These are phyloP conservation scores for Ustilago lituana DNA, from an alignment of 1,284 basidiomycete genomes.

Conservation along the genomic window DNA sequence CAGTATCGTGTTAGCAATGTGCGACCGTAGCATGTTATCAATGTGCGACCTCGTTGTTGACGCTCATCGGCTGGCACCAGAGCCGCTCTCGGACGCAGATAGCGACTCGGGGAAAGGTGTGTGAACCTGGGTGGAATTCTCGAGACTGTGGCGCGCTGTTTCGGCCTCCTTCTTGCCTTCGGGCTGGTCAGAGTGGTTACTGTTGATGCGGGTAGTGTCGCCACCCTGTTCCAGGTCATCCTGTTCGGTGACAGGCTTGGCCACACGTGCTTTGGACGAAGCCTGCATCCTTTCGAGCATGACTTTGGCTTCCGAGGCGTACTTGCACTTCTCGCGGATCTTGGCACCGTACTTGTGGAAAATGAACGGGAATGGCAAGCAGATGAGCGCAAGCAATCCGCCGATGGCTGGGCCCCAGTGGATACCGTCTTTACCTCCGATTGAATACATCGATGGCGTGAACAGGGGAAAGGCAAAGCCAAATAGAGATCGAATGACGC, in stretches of 20 bases:
- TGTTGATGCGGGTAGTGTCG: conserved; percentile 11
- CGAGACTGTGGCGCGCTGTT: conserved; percentile 6
- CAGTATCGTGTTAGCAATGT: too few species aligned
- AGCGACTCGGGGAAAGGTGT: conserved; percentile 12
- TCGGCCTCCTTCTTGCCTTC: conserved; percentile 5
- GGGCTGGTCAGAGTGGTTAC: not conserved
- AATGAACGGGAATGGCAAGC: conserved; percentile 76
- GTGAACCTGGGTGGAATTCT: conserved; percentile 9
- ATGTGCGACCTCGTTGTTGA: too few species aligned
- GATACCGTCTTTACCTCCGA: conserved; percentile 72
- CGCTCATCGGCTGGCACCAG: conserved; percentile 1
- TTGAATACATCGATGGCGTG: conserved; percentile 70
- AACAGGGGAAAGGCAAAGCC: conserved; percentile 73
- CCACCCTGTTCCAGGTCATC: conserved; percentile 22
- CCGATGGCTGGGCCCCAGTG: conserved; percentile 80
- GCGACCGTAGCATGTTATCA: too few species aligned
- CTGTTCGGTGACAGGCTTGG: conserved; percentile 1
- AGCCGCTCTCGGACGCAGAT: not conserved
- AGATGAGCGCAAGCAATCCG: conserved; percentile 75
- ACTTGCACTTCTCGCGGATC: conserved; percentile 69
- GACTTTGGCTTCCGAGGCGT: conserved; percentile 41
- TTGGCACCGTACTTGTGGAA: conserved; percentile 69
- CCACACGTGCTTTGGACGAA: conserved; percentile 2
- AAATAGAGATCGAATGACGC: conserved; percentile 75
- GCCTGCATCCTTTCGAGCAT: conserved; percentile 41